Percentiles rank a stretch among this genome's conserved stretches.
phyloP scores from a whole-genome alignment of 1,284 basidiomycete genomes.

The Abortiporus biennis region DNA sequence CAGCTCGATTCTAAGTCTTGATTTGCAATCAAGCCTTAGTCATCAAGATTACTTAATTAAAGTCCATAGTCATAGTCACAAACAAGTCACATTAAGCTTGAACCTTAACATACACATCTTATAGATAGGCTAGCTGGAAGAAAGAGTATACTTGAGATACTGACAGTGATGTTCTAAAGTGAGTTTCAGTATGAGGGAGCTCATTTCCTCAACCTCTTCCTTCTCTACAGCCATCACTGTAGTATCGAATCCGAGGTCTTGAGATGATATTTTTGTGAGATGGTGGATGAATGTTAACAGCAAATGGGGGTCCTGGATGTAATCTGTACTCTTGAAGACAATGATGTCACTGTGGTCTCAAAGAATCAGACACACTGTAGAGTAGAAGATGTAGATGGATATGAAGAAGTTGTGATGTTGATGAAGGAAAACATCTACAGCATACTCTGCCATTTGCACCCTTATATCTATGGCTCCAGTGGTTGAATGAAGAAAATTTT shows the following conservation, averaged over 20 bases:
- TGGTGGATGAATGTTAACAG: background rate
- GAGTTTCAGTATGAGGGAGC: background rate
- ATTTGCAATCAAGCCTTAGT: no score
- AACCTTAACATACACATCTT: no score
- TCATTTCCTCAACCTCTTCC: background rate
- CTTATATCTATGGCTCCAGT: no score
- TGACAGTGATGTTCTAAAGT: no score
- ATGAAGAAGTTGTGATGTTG: background rate
- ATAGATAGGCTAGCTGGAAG: background rate
- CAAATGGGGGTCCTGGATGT: background rate
- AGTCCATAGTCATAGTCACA: no score
- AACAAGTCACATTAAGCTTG: no score
- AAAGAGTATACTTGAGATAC: no score
- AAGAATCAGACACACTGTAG: conserved; percentile 5
- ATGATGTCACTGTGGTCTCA: conserved; percentile 7
- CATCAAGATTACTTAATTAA: no score
- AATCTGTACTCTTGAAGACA: background rate
- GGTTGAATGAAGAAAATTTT: no score
- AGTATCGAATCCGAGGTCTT: conserved; percentile 1
- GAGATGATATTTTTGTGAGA: background rate
- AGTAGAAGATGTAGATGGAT: conserved; percentile 1
- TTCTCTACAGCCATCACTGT: background rate
- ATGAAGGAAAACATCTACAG: background rate
- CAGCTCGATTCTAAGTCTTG: no score
- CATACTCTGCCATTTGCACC: no score